Conservation (phyloP, 140 eudicot species). For the Senecio squalidus region DNA sequence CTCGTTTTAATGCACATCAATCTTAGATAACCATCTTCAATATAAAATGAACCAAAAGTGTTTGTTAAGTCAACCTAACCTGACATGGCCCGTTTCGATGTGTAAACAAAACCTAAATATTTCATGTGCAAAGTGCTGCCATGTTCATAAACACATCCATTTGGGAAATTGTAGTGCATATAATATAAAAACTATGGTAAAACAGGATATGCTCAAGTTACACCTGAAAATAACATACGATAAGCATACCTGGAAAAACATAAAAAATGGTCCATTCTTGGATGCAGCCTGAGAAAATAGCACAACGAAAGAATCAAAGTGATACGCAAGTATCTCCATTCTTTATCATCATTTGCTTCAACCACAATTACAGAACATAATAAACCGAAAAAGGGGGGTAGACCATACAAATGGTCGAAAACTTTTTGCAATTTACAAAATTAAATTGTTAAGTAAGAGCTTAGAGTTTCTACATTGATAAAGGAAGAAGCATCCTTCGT, state of each 20-base stretch:
- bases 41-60: too few relatives aligned
- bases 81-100: too few relatives aligned
- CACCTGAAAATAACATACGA: neutral
- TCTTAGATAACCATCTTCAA: too few relatives aligned
- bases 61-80: too few relatives aligned
- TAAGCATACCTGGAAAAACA: conserved; percentile 15
- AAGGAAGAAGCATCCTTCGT: conserved; percentile 97
- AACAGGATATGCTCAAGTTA: neutral
- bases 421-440: conserved; percentile 35
- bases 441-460: conserved; percentile 9
- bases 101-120: neutral
- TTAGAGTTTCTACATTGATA: conserved; percentile 61
- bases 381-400: conserved; percentile 15
- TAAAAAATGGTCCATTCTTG: conserved; percentile 1
- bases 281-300: conserved; percentile 16
- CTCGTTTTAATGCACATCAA: too few relatives aligned
- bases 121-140: neutral
- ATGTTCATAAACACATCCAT: neutral
- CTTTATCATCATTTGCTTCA: conserved; percentile 28
- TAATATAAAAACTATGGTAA: conserved; percentile 4
- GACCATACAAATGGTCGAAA: conserved; percentile 31
- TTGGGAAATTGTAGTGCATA: neutral
- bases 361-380: conserved; percentile 34
- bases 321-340: conserved; percentile 11
- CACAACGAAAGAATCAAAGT: conserved; percentile 12